A percentile compares a stretch with the other conserved stretches of the same genome.
phyloP scores from a whole-genome alignment of 306 rosid genomes.

The Carpinus viminea region DNA sequence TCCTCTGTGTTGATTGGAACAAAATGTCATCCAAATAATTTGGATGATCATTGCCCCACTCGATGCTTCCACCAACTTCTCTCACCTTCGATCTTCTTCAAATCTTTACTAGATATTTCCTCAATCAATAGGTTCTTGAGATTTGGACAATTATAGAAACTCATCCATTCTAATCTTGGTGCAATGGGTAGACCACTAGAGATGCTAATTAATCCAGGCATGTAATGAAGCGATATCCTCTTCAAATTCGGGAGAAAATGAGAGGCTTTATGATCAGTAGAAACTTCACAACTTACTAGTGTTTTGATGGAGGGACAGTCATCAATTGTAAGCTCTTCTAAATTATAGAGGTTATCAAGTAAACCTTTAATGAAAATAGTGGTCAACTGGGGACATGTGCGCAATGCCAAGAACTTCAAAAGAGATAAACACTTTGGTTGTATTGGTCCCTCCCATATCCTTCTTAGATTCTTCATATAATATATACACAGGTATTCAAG shows the following conservation, averaged over 20 bases:
- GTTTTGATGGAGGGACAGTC: constrained; percentile 30
- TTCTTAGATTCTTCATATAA: neutral
- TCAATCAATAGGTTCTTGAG: neutral
- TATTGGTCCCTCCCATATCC: neutral
- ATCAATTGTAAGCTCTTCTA: constrained; percentile 18
- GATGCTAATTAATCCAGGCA: constrained; percentile 18
- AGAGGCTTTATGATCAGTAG: neutral
- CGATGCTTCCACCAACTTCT: no score
- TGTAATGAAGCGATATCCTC: neutral
- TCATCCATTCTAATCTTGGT: neutral
- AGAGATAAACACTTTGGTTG: neutral
- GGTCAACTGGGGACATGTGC: constrained; percentile 28
- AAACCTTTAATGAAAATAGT: constrained; percentile 5
- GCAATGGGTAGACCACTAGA: constrained; percentile 12
- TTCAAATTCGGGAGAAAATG: constrained; percentile 10
- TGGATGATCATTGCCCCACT: no score
- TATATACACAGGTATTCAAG: no score
- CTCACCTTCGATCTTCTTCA: no score
- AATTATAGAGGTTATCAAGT: neutral
- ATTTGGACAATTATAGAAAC: constrained; percentile 25
- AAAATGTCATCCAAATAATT: no score
- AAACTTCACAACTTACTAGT: neutral
- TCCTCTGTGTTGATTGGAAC: no score
- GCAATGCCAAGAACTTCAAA: constrained; percentile 14
- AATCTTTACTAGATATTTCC: neutral